Evolutionary conservation across 163 green algal genomes (phyloP), one percentile per base, ranked within the genome.

Genomic region (Botryococcus braunii): DNA sequence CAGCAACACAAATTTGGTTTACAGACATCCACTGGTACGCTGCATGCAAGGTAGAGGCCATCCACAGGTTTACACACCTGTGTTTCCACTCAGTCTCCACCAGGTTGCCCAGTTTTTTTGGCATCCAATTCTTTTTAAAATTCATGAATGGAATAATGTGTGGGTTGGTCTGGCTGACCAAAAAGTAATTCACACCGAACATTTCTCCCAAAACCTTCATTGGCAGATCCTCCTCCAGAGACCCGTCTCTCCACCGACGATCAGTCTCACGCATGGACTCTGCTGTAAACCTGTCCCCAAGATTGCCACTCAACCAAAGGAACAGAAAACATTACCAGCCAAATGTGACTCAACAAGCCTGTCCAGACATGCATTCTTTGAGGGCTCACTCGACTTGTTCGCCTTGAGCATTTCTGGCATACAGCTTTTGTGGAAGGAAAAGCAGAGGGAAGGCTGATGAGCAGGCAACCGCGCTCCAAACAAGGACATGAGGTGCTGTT

Each of bases 131-230:
- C 49, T 83, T 83, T 79, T 96, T 97, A 11, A 96, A 69, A 78
- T 91, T 89, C 21, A 98, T 82, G n/a, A 96, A 79, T 21, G 94
- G 94, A 50, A 92, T 88, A 48, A 98, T 92, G 82, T 96, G 88
- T 27, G 94, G 94, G 83, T 97, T 97, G 72, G 90, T 94, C 74
- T 97, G 90, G 71, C 61, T 85, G 11, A 98, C 93, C 31, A 99
- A 84, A 71, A 97, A 98, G 80, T 98, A 92, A 85, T 99, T 99
- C 55, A 94, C 94, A 72, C 97, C 96, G 87, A 98, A 98, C 87
- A 97, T 92, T 83, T 98, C 94, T 13, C 76, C 85, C 60, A 97
- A 65, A 32, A 71, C 71, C 67, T 86, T 72, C 79, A 96, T 91
- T 0, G 94, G 94, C 70, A 99, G 80, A 79, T 99, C 94, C 40